phyloP scores from a whole-genome alignment of 371 early-diverging fungal species.

The Zancudomyces culisetae region DNA sequence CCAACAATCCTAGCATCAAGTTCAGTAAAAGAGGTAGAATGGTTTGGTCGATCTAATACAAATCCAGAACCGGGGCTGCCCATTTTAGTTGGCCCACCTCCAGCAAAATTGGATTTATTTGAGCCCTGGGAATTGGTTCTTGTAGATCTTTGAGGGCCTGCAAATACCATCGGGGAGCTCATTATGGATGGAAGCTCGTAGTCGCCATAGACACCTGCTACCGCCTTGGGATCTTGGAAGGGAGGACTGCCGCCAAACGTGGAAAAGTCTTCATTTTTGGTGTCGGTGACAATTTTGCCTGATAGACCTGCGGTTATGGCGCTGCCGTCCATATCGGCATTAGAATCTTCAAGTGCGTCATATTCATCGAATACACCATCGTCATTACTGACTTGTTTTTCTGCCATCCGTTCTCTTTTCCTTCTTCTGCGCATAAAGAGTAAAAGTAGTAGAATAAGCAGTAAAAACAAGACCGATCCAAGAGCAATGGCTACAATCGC shows the following conservation, averaged over 20 bases:
- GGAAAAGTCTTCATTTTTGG: too few relatives aligned
- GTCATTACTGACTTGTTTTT: too few relatives aligned
- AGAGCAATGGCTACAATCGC: not conserved
- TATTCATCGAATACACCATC: too few relatives aligned
- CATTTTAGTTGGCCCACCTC: not conserved
- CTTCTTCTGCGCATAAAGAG: not conserved
- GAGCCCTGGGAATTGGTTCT: not conserved
- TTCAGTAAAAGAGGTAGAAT: not conserved
- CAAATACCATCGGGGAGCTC: not conserved
- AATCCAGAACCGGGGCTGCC: not conserved
- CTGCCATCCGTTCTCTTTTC: too few relatives aligned
- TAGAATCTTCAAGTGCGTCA: too few relatives aligned
- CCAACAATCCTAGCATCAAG: slow-evolving; percentile 1
- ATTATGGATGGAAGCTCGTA: not conserved
- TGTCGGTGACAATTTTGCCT: too few relatives aligned
- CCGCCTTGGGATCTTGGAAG: too few relatives aligned
- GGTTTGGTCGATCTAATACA: not conserved
- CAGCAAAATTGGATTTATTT: not conserved
- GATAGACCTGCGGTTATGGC: too few relatives aligned
- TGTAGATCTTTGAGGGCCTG: not conserved
- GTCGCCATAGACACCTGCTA: too few relatives aligned
- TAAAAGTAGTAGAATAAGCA: not conserved
- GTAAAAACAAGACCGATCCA: not conserved
- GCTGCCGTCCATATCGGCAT: too few relatives aligned
- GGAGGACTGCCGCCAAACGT: too few relatives aligned